Percentiles rank a stretch among this genome's conserved stretches.
Conservation (phyloP, 352 stramenopile species). For the Aphanomyces astaci region DNA sequence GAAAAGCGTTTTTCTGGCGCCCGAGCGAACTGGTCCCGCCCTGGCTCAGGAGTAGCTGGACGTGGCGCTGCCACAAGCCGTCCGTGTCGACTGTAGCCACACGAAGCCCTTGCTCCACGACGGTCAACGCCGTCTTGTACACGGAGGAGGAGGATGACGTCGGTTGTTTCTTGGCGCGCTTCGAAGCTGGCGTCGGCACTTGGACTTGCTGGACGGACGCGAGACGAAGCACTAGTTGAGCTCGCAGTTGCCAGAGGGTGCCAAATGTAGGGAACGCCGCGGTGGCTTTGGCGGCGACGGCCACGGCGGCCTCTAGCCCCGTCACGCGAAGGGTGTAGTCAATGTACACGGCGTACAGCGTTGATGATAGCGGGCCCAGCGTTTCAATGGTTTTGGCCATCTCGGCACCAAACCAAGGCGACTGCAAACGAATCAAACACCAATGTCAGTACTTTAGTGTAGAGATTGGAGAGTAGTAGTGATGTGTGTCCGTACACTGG, state of each 20-base stretch:
- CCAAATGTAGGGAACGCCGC: slow-evolving; percentile 32
- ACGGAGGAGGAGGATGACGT: neutral
- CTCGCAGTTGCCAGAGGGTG: slow-evolving; percentile 57
- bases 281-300: slow-evolving; percentile 35
- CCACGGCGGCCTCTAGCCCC: slow-evolving; percentile 40
- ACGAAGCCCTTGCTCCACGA: slow-evolving; percentile 44
- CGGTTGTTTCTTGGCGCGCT: slow-evolving; percentile 32
- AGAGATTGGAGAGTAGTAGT: too few relatives aligned
- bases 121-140: slow-evolving; percentile 33
- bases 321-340: slow-evolving; percentile 67
- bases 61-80: slow-evolving; percentile 37
- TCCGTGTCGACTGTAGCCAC: neutral
- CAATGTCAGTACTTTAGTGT: too few relatives aligned
- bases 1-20: neutral
- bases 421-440: slow-evolving; percentile 17
- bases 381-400: neutral
- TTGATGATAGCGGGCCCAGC: neutral
- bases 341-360: slow-evolving; percentile 44
- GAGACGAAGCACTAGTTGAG: slow-evolving; percentile 57
- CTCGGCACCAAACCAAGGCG: slow-evolving; percentile 3
- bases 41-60: slow-evolving; percentile 29
- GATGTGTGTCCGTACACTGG: neutral
- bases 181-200: slow-evolving; percentile 27
- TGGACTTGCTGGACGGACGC: slow-evolving; percentile 24
- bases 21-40: neutral